Base-by-base conservation (phyloP, 352 stramenopile genomes). In the Pythium chondricola region DNA sequence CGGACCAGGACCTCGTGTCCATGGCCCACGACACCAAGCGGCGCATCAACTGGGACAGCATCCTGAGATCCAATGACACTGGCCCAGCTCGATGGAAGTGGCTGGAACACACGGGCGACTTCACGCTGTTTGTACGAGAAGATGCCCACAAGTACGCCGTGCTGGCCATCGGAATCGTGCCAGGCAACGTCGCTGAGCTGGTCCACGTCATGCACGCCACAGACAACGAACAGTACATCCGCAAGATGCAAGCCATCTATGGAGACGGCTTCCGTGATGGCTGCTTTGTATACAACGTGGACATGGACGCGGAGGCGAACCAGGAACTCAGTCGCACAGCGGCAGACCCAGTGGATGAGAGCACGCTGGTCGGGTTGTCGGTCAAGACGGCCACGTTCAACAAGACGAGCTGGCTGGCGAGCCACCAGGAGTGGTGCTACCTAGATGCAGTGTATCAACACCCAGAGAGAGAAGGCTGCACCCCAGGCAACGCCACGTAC, bases 311-410 rank as follows among this genome's bases (percentile, higher is more conserved):
- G 22, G 35, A 49, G 6, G 13, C 37, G 7, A 16, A 21, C 6
- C 47, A 56, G 18, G 55, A 57, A 10, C 14, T 52, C n/a, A 44
- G 32, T 5, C 43, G 22, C 22, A 30, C 32, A 11, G 35, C 42
- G 11, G 27, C 42, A 1, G 14, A 52, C 37, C 33, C 42, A 7
- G 36, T 46, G 16, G 43, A 58, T 13, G 29, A 49, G 0, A 42
- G 35, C 18, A 27, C 32, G 16, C 46, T 62, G 22, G 46, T 56
- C 11, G 54, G 41, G 5, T 36, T 67, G 25, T 48, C 48, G 14
- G 52, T 67, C 36, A 67, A 67, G 52, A 58, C 52, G 2, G 52
- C 47, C 30, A 61, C 51, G 25, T 66, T 66, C 38, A 32, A 49
- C 29, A 58, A 58, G 17, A 18, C 51, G 2, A 51, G 42, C n/a